Base-by-base conservation (phyloP, 768 basidiomycete species). In the Nidularia pulvinata region DNA sequence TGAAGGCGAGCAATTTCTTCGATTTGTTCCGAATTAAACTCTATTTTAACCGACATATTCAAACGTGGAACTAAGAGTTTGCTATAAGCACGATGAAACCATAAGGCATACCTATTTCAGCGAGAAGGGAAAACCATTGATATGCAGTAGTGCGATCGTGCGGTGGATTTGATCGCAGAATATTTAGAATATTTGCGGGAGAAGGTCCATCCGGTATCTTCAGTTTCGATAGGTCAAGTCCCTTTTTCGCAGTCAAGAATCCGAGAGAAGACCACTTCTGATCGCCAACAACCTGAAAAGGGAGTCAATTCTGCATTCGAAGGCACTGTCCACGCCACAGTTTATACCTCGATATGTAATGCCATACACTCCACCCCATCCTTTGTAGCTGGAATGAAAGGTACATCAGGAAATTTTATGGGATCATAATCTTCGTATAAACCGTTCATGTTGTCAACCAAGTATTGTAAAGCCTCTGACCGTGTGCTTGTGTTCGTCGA, bases 371-470 rank as follows among this genome's bases (percentile, higher is more conserved):
- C 59, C n/a, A 78, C 79, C 13, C 77, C 73, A 5, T 78, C 73
- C 14, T 79, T 73, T 2, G 83, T 60, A 2, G 93, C 85, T 1
- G 96, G 96, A 45, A 99, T 82, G 70, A 91, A 99, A 0, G 88
- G 73, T 7, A 89, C 63, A 25, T 84, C 71, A 4, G 74, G 69
- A 57, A 84, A 89, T 10, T 77, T 62, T 11, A 71, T 64, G n/a
- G 83, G 76, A 44, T 81, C 73, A 57, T 90, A 89, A 39, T 81
- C 71, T 1, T 68, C 62, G 62, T 91, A 95, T 52, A 80, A 80
- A 1, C 72, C 75, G 6, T 73, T 64, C 32, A 87, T 75, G 60
- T 95, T 89, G 49, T 92, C 86, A 45, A 95, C 69, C 33, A 98
- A 77, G 70, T 96, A 98, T 52, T 85, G 84, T 51, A 98, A 73